Evolutionary conservation across 805 yeast species (phyloP), one percentile per base, ranked within the genome.

Genomic region (Wickerhamomyces queroliae): DNA sequence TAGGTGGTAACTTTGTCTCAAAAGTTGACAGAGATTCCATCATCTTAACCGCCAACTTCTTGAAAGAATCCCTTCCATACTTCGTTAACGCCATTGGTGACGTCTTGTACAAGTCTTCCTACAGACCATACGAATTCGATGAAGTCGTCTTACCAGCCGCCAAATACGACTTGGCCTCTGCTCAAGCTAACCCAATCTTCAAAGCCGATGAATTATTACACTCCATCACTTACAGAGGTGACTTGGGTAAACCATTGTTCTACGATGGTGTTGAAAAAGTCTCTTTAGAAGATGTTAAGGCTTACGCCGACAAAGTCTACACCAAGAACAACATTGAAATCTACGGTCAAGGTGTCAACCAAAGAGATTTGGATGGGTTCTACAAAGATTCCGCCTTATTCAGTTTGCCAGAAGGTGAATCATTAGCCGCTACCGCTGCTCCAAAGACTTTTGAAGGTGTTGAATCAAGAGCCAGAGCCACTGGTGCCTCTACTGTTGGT

Each of bases 31-130:
- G 96, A 72, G 98, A 93, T 62, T 72, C 82, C 55, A 76, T 93
- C 48, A 77, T 85, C 46, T 76, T 91, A 58, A 74, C 77, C 51
- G 82, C 98, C 44, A 73, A 76, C 53, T 93, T 93, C 71, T 75
- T 91, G 66, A 80, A 81, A 61, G 86, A 84, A 66, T 85, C 82
- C 62, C 77, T 93, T 58, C 98, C 98, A 44, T 93, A 80, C 75
- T 93, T 78, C 64, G 95, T 91, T 47, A 83, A 83, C 56, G 84
- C 87, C 23, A 67, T 93, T 42, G 91, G 86, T 56, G 81, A 81
- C 54, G 84, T 83, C 41, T 60, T 84, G 41, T 64, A 80, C 58
- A 73, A 74, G 62, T 77, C 95, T 35, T 65, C 80, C 28, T 90
- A 72, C 78, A 83, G 83, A 67, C 80, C 83, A 39, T 88, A 87